phyloP scores from a whole-genome alignment of 1,139 yeast genomes.

The Waltiozyma sp. region DNA sequence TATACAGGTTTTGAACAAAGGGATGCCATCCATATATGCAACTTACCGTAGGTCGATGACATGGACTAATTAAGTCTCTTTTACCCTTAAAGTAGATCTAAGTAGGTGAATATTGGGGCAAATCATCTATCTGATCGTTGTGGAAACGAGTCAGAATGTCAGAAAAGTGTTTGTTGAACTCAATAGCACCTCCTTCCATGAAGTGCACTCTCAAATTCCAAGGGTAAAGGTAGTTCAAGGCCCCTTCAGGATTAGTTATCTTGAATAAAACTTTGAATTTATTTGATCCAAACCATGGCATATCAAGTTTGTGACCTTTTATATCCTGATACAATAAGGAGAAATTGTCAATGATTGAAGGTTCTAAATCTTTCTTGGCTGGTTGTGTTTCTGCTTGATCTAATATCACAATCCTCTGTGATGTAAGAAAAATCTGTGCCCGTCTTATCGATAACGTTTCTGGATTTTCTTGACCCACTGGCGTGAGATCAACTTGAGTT shows the following conservation, averaged over 20 bases:
- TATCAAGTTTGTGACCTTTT: conserved; percentile 26
- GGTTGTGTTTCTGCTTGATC: neutral
- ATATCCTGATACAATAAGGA: conserved; percentile 19
- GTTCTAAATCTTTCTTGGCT: neutral
- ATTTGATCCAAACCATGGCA: conserved; percentile 49
- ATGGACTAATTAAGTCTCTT: too few relatives aligned
- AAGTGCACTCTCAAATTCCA: conserved; percentile 31
- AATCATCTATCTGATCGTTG: conserved; percentile 31
- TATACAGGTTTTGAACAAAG: neutral
- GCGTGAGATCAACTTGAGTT: conserved; percentile 10
- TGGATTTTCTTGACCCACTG: conserved; percentile 13
- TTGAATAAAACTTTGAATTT: conserved; percentile 36
- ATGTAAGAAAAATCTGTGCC: conserved; percentile 24
- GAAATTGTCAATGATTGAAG: conserved; percentile 18
- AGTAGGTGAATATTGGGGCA: conserved; percentile 28
- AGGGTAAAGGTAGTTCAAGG: conserved; percentile 33
- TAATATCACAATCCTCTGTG: conserved; percentile 22
- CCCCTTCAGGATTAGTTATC: conserved; percentile 27
- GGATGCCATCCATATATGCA: neutral
- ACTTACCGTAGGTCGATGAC: neutral
- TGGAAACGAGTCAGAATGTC: conserved; percentile 23
- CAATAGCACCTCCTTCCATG: conserved; percentile 39
- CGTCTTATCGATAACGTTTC: conserved; percentile 17
- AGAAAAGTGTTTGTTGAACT: conserved; percentile 25
- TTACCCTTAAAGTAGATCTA: too few relatives aligned